These are phyloP conservation scores for Leptodermis oblonga DNA, from an alignment of 257 asterid species.

Conservation along the genomic window DNA sequence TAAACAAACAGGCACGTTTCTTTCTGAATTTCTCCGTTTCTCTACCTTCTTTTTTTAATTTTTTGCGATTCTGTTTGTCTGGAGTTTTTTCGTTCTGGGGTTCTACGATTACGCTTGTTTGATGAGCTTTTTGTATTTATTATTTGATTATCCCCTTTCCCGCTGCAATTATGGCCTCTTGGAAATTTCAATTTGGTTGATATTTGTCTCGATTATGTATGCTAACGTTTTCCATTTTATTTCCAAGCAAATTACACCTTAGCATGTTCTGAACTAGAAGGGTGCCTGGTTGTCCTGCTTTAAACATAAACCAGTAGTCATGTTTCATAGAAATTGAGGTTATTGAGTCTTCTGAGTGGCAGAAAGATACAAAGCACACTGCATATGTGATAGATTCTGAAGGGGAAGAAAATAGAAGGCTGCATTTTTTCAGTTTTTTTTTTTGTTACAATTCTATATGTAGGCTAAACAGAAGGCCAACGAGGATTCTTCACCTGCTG, in stretches of 20 bases:
- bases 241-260: too few species aligned
- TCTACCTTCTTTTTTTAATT: too few species aligned
- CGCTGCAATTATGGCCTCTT: not conserved
- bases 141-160: not conserved
- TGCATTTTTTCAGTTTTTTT: not conserved
- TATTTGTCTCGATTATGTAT: too few species aligned
- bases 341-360: not conserved
- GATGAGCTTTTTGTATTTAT: not conserved
- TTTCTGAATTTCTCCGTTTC: not conserved
- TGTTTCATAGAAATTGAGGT: not conserved
- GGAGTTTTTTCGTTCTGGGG: not conserved
- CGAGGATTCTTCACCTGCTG: slow-evolving; percentile 21
- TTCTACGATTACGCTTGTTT: not conserved
- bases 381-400: not conserved
- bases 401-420: not conserved
- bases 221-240: not conserved
- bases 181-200: too few species aligned
- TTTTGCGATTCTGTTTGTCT: not conserved
- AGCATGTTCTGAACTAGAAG: not conserved
- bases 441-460: not conserved
- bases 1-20: slow-evolving; percentile 35
- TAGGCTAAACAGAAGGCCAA: slow-evolving; percentile 30
- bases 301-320: not conserved
- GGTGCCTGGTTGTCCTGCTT: not conserved
- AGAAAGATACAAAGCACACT: not conserved